A percentile compares a stretch with the other conserved stretches of the same genome.
phyloP scores from a whole-genome alignment of 805 yeast genomes.

The Kodamaea restingae region DNA sequence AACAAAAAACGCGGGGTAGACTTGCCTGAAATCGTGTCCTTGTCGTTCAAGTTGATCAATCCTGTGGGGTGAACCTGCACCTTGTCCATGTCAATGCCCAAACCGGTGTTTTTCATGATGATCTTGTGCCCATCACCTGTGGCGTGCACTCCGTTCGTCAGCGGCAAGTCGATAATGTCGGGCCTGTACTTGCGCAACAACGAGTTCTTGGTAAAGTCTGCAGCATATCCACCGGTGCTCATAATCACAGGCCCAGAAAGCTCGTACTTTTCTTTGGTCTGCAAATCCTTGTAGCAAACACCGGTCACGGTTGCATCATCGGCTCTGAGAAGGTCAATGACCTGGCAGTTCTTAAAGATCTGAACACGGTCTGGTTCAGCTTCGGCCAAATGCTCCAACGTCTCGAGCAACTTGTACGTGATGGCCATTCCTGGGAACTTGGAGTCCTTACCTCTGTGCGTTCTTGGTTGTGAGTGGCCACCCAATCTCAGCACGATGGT shows the following conservation, averaged over 20 bases:
- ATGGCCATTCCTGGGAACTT: conserved; percentile 66
- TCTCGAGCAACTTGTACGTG: conserved; percentile 50
- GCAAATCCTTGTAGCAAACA: conserved; percentile 29
- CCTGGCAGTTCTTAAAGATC: conserved; percentile 24
- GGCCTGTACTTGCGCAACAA: conserved; percentile 55
- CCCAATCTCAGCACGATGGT: conserved; percentile 72
- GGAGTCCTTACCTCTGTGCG: conserved; percentile 72
- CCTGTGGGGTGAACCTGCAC: conserved; percentile 71
- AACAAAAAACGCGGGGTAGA: conserved; percentile 47
- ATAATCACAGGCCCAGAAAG: conserved; percentile 55
- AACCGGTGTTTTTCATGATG: conserved; percentile 47
- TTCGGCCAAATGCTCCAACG: conserved; percentile 44
- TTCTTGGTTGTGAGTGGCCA: conserved; percentile 76
- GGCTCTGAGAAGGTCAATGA: conserved; percentile 40
- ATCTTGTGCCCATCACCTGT: conserved; percentile 63
- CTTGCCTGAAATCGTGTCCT: conserved; percentile 39
- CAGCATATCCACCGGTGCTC: conserved; percentile 68
- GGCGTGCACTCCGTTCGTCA: conserved; percentile 60
- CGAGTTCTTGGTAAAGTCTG: conserved; percentile 53
- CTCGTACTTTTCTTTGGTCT: conserved; percentile 27
- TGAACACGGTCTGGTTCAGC: conserved; percentile 37
- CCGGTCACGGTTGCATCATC: conserved; percentile 23
- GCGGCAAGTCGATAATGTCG: conserved; percentile 51
- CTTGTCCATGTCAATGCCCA: conserved; percentile 59
- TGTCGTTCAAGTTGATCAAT: conserved; percentile 46